Conservation (phyloP, 768 basidiomycete species). For the Rossbeevera mucosa region DNA sequence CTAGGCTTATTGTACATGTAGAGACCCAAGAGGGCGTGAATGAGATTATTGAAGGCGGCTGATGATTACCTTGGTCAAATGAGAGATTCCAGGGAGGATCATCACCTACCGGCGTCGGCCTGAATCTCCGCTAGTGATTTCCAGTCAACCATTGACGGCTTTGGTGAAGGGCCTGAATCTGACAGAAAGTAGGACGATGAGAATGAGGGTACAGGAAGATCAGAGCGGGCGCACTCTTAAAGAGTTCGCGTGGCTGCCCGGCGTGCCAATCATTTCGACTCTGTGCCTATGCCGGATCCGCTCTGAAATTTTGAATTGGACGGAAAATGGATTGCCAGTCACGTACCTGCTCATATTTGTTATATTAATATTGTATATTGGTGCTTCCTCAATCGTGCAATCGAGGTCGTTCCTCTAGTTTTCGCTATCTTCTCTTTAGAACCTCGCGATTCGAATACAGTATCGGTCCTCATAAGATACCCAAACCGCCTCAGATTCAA, state of each 20-base stretch:
- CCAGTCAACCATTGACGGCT: slow-evolving; percentile 52
- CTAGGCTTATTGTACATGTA: slow-evolving; percentile 50
- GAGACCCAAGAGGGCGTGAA: slow-evolving; percentile 55
- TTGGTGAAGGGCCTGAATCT: slow-evolving; percentile 3
- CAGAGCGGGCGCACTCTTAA: slow-evolving; percentile 6
- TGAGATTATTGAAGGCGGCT: slow-evolving; percentile 45
- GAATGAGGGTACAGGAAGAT: background rate
- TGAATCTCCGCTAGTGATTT: slow-evolving; percentile 42
- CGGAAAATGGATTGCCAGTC: slow-evolving; percentile 8
- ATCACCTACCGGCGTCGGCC: slow-evolving; percentile 42
- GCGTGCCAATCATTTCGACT: slow-evolving; percentile 6
- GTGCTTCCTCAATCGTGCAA: slow-evolving; percentile 11
- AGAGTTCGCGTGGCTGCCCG: background rate
- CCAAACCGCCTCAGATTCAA: background rate
- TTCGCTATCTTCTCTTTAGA: background rate
- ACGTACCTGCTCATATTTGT: slow-evolving; percentile 6
- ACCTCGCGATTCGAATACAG: background rate
- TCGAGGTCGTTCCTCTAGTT: background rate
- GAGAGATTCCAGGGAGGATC: background rate
- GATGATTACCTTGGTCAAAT: slow-evolving; percentile 5
- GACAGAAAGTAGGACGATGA: background rate
- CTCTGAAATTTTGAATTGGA: background rate
- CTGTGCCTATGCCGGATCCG: background rate
- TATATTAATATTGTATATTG: too few species aligned
- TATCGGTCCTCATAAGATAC: background rate